Conservation (phyloP, 257 asterid species). For the Solanum gracilifrons region DNA sequence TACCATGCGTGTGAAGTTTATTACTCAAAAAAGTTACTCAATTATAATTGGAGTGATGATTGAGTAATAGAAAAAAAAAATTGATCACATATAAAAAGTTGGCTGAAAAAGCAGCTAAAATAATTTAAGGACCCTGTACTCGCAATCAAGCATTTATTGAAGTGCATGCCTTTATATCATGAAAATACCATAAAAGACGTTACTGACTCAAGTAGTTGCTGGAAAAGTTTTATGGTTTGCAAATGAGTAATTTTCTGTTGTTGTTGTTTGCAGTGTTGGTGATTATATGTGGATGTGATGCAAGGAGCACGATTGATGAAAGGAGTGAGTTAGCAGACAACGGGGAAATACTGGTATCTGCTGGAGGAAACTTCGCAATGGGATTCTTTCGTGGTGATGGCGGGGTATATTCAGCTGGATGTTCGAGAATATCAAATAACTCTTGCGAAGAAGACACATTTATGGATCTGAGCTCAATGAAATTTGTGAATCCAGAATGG, state of each 20-base stretch:
- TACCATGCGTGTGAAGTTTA: background rate
- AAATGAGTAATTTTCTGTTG: background rate
- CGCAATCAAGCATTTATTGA: background rate
- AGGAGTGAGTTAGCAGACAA: background rate
- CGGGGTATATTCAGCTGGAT: conserved; percentile 1
- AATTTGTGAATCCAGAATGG: background rate
- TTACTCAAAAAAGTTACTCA: background rate
- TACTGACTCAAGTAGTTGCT: background rate
- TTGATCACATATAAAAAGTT: background rate
- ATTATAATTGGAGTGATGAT: background rate
- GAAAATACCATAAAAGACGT: background rate
- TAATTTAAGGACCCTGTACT: background rate
- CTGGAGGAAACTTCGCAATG: conserved; percentile 23
- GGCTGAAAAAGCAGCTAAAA: background rate
- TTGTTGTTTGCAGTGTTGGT: background rate
- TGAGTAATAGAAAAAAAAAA: background rate
- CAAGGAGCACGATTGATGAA: conserved; percentile 17
- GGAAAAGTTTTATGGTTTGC: background rate
- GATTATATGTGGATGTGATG: conserved; percentile 5
- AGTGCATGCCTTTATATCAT: background rate
- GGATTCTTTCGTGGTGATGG: conserved; percentile 23
- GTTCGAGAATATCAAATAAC: background rate
- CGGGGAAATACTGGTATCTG: conserved; percentile 19
- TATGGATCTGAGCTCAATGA: background rate
- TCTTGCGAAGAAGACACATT: conserved; percentile 4